Evolutionary conservation across 768 basidiomycete genomes (phyloP).

Genomic region (Chalciporus sphaerocephalus): DNA sequence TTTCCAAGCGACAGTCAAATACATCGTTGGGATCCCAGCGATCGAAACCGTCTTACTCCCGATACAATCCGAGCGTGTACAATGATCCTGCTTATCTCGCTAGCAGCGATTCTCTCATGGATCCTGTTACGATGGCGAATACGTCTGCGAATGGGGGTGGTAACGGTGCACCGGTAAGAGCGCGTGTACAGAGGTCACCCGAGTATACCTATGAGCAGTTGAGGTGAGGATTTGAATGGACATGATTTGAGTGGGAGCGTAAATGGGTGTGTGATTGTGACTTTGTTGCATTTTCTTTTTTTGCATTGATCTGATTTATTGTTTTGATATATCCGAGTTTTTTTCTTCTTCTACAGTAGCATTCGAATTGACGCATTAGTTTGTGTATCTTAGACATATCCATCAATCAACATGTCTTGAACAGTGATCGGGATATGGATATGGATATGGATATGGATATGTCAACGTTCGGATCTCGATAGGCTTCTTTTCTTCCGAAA

Average conservation of each 20-base stretch:
- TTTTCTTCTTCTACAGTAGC: no score
- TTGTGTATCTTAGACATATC: no score
- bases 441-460: no score
- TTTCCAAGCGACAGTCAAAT: constrained; percentile 22
- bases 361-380: no score
- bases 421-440: no score
- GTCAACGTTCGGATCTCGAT: no score
- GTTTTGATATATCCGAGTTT: no score
- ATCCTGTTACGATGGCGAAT: constrained; percentile 23
- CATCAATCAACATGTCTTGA: no score
- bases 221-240: no score
- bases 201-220: constrained; percentile 11
- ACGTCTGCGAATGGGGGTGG: constrained; percentile 23
- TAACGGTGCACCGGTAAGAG: constrained; percentile 14
- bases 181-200: constrained; percentile 20
- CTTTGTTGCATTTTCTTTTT: neutral
- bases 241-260: no score
- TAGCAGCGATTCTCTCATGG: constrained; percentile 27
- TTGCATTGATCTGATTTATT: constrained; percentile 10
- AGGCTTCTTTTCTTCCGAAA: no score
- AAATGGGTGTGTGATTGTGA: no score
- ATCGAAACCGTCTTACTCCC: constrained; percentile 13
- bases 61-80: constrained; percentile 23
- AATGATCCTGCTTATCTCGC: constrained; percentile 24
- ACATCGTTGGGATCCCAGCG: constrained; percentile 20